Evolutionary conservation across 148 eudicot species (phyloP), one percentile per base, ranked within the genome.

Genomic region (Camellia lanceoleosa): DNA sequence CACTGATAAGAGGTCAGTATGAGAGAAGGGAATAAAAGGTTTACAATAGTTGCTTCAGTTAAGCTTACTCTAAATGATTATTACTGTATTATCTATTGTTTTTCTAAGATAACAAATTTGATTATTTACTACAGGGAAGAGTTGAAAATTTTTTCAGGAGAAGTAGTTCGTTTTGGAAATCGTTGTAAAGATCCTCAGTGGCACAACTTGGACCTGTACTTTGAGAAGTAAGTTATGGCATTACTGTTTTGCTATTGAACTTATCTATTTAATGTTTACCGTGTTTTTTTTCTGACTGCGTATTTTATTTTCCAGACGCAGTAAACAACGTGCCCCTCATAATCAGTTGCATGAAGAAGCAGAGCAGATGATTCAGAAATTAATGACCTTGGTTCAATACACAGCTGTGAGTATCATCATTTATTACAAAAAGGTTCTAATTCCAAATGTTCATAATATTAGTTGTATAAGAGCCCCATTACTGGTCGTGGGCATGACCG

Each of bases 111-210:
- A 58, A 62, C 8, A 47, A 20, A 81, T 18, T 76, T 69, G 78
- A 55, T 75, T 74, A 46, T 61, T 74, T 23, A 60, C 49, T 79
- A 62, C 82, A 90, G 93, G 86, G 85, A 84, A 68, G 93, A 88
- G 82, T 74, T 90, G 62, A 87, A 83, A 83, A 82, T 89, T 43
- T 90, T 90, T 72, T 43, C 89, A 3, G 86, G 85, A 47, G 93
- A 88, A 84, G 87, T 90, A 18, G 76, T 88, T 73, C 93, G 93
- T 67, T 90, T 90, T 79, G 93, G 93, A 72, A 90, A 90, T 78
- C 88, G 89, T 49, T 88, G 93, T 86, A 90, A 90, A 90, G 89
- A 90, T 80, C 84, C 93, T 81, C 91, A 90, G 75, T 90, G 91
- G 91, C 93, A 90, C 84, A 84, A 90, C 78, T 85, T 90, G 87